These are phyloP conservation scores for Penium margaritaceum DNA, from an alignment of 139 green algal species.

Conservation along the genomic window DNA sequence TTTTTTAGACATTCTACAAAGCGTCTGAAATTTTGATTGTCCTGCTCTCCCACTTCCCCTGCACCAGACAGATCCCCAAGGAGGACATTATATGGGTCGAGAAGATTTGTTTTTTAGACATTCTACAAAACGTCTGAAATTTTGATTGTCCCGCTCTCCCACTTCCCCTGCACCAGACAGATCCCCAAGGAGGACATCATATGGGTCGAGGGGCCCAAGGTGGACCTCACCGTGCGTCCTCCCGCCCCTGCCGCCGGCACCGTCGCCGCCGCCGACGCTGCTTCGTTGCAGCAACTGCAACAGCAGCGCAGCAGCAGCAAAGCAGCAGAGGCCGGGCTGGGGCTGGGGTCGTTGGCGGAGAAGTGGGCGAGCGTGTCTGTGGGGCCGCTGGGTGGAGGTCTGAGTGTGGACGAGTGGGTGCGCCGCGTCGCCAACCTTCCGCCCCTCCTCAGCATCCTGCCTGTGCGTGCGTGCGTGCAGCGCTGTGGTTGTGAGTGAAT, in stretches of 20 bases:
- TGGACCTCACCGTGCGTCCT: background rate
- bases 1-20: no score
- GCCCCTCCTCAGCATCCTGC: background rate
- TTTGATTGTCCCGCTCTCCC: background rate
- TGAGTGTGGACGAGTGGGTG: background rate
- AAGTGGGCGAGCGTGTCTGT: background rate
- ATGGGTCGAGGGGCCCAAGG: background rate
- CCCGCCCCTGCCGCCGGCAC: background rate
- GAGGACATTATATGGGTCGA: constrained; percentile 27
- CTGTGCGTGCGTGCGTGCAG: no score
- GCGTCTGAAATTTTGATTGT: background rate
- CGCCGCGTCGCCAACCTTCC: background rate
- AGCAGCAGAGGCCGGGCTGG: background rate
- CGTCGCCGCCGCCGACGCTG: background rate
- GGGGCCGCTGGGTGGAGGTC: background rate
- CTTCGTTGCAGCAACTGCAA: background rate
- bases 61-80: background rate
- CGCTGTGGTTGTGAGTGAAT: no score
- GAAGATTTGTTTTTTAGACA: background rate
- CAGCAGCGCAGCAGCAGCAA: background rate
- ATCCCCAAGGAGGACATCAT: background rate
- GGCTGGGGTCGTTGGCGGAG: background rate
- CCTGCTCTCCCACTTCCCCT: background rate
- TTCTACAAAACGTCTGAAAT: background rate
- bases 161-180: background rate